A percentile compares a stretch with the other conserved stretches of the same genome.
Conservation (phyloP, 140 eudicot genomes). For the Stevia rebaudiana region DNA sequence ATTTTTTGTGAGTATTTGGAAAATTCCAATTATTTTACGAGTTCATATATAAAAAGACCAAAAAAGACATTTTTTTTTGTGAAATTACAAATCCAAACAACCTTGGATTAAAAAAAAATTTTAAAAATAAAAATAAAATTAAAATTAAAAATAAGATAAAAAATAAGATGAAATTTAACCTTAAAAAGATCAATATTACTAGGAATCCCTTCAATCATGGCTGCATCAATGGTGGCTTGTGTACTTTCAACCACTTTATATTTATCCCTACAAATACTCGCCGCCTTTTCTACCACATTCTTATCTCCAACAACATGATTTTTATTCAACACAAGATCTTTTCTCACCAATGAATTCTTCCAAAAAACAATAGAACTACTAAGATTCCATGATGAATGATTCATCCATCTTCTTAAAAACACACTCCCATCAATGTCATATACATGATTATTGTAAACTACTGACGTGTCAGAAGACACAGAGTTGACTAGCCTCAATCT, state of each 20-base stretch:
- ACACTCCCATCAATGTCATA: conserved; percentile 77
- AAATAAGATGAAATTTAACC: conserved; percentile 30
- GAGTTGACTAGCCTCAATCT: conserved; percentile 24
- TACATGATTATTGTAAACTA: conserved; percentile 34
- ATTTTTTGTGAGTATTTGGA: no score
- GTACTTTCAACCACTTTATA: conserved; percentile 59
- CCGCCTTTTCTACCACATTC: conserved; percentile 65
- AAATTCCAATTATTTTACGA: no score
- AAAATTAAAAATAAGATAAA: neutral
- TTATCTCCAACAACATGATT: conserved; percentile 65
- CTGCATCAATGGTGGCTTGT: conserved; percentile 87
- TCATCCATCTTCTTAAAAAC: conserved; percentile 69
- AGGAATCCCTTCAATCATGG: conserved; percentile 94
- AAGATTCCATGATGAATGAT: conserved; percentile 66
- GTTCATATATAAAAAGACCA: no score
- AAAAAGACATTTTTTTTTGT: no score
- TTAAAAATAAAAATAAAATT: neutral
- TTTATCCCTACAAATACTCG: conserved; percentile 49
- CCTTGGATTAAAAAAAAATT: no score
- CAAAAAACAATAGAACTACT: conserved; percentile 62
- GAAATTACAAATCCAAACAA: no score
- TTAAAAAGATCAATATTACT: conserved; percentile 86
- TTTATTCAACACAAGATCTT: conserved; percentile 59
- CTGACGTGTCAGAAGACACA: conserved; percentile 28
- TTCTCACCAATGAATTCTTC: conserved; percentile 42